Conservation (phyloP, 768 basidiomycete species). For the Mycena belliarum region DNA sequence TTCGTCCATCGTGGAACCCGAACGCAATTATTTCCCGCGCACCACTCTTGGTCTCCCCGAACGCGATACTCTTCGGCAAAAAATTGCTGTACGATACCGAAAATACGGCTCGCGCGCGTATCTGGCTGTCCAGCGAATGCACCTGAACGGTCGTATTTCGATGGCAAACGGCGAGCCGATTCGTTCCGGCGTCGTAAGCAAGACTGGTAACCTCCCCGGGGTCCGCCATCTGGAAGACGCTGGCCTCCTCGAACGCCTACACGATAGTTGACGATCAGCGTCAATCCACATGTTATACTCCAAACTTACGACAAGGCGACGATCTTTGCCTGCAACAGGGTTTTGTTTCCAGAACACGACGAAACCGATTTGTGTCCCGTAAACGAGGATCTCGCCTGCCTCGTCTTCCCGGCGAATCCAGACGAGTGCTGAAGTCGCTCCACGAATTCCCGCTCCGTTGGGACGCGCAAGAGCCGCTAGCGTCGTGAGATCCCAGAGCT, state of each 20-base stretch:
- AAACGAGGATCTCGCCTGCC: background rate
- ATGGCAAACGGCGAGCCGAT: conserved; percentile 19
- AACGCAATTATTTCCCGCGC: conserved; percentile 15
- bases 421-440: background rate
- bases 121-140: background rate
- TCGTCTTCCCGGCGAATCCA: conserved; percentile 6
- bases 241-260: conserved; percentile 16
- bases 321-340: no score
- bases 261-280: background rate
- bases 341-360: background rate
- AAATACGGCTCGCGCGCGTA: conserved; percentile 1
- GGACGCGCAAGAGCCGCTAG: background rate
- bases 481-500: background rate
- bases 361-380: background rate
- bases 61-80: conserved; percentile 18
- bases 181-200: conserved; percentile 19
- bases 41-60: conserved; percentile 5
- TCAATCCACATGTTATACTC: no score
- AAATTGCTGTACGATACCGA: conserved; percentile 8
- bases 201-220: conserved; percentile 20
- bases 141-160: conserved; percentile 9
- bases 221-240: background rate
- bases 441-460: background rate
- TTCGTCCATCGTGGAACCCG: conserved; percentile 15
- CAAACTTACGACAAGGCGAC: no score